Evolutionary conservation across 192 early-diverging fungal genomes (phyloP).

Genomic region (Spizellomyces punctatus): DNA sequence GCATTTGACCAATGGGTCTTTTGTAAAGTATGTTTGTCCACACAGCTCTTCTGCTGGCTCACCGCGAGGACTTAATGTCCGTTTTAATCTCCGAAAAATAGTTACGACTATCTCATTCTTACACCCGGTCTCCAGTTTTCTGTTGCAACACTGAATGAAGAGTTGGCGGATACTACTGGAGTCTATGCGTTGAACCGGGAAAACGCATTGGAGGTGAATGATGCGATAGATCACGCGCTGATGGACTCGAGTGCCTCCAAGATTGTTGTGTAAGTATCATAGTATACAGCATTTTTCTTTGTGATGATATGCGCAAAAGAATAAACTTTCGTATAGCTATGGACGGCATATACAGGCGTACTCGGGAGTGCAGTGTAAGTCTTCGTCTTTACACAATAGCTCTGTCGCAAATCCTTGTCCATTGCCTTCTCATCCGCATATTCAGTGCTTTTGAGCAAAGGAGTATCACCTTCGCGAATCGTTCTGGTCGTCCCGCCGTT

Average conservation of each 20-base stretch:
- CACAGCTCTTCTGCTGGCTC: background rate
- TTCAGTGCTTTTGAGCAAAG: slow-evolving; percentile 17
- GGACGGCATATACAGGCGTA: slow-evolving; percentile 53
- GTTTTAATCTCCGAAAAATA: slow-evolving; percentile 1
- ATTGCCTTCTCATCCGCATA: background rate
- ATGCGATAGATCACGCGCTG: slow-evolving; percentile 1
- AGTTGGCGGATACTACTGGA: slow-evolving; percentile 32
- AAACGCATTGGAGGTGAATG: slow-evolving; percentile 14
- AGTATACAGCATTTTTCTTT: background rate
- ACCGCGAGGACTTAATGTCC: background rate
- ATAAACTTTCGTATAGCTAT: slow-evolving; percentile 24
- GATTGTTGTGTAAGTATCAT: slow-evolving; percentile 19
- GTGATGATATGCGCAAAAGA: slow-evolving; percentile 7
- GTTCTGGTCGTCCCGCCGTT: slow-evolving; percentile 39
- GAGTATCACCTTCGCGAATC: slow-evolving; percentile 27
- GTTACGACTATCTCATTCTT: slow-evolving; percentile 57
- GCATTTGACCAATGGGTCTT: slow-evolving; percentile 32
- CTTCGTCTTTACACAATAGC: background rate
- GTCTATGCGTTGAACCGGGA: slow-evolving; percentile 32
- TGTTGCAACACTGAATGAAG: slow-evolving; percentile 25
- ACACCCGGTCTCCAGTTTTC: slow-evolving; percentile 52
- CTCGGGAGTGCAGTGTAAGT: slow-evolving; percentile 45
- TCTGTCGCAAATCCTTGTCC: slow-evolving; percentile 25
- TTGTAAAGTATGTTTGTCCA: slow-evolving; percentile 26
- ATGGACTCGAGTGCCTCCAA: background rate